phyloP scores from a whole-genome alignment of 2,329 filamentous ascomycete genomes.

The Orbilia ellipsospora region DNA sequence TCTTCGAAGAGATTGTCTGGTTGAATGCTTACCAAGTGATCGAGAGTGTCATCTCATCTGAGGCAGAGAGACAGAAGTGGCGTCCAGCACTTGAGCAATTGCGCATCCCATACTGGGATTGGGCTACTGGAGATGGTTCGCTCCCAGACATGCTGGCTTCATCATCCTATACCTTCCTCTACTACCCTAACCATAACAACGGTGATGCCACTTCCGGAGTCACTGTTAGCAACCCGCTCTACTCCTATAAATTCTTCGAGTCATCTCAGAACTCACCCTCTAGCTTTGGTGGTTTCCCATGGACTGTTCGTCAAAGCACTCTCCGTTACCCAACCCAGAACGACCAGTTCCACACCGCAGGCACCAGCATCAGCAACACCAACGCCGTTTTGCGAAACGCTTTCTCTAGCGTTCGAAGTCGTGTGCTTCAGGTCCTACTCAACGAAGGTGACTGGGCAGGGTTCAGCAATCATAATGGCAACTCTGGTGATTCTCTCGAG shows the following conservation, averaged over 20 bases:
- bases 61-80: slow-evolving; percentile 3
- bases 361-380: neutral
- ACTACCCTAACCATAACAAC: slow-evolving; percentile 8
- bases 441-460: slow-evolving; percentile 1
- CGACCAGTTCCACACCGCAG: neutral
- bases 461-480: slow-evolving; percentile 33
- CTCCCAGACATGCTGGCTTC: slow-evolving; percentile 5
- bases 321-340: slow-evolving; percentile 3
- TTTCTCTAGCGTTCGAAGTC: neutral
- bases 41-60: neutral
- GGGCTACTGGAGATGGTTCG: slow-evolving; percentile 19
- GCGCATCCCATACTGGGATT: slow-evolving; percentile 54
- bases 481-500: slow-evolving; percentile 65
- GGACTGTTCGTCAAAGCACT: slow-evolving; percentile 2
- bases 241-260: slow-evolving; percentile 17
- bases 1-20: slow-evolving; percentile 60
- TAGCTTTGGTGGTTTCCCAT: slow-evolving; percentile 12
- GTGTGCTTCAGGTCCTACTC: slow-evolving; percentile 3
- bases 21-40: slow-evolving; percentile 13
- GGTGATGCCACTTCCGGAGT: neutral
- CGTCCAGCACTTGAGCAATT: neutral
- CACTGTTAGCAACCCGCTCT: slow-evolving; percentile 20
- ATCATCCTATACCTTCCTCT: neutral
- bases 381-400: neutral
- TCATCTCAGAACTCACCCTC: neutral